Conservation (phyloP, 2,329 filamentous ascomycete genomes). For the Beauveria australis region DNA sequence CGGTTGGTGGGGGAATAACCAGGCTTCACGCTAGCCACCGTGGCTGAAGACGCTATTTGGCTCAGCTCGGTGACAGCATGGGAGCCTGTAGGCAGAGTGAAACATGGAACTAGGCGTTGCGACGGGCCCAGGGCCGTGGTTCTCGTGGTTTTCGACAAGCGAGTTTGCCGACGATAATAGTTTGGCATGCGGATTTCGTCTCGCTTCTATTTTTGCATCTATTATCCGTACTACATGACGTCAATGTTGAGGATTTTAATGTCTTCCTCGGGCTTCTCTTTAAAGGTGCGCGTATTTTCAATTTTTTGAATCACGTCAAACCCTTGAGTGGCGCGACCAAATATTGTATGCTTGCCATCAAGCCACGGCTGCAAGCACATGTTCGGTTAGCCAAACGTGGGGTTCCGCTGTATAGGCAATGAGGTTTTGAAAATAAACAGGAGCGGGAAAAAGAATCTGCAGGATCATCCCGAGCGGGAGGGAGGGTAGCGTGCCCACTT, state of each 20-base stretch:
- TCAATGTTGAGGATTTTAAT: conserved; percentile 94
- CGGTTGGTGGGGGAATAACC: conserved; percentile 3
- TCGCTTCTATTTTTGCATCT: neutral
- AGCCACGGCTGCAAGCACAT: conserved; percentile 61
- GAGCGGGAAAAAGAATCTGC: conserved; percentile 4
- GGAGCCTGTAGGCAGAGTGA: conserved; percentile 4
- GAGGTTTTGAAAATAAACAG: neutral
- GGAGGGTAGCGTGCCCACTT: conserved; percentile 27
- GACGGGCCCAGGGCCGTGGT: neutral
- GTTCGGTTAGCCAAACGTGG: conserved; percentile 17
- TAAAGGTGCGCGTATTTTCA: conserved; percentile 77
- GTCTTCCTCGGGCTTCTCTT: conserved; percentile 93
- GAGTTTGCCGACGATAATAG: conserved; percentile 3
- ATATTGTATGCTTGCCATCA: conserved; percentile 93
- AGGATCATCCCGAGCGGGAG: conserved; percentile 1
- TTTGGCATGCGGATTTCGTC: neutral
- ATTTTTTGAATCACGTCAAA: conserved; percentile 94
- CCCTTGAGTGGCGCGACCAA: conserved; percentile 81
- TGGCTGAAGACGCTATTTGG: conserved; percentile 9
- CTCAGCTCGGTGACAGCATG: conserved; percentile 10
- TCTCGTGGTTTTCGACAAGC: conserved; percentile 5
- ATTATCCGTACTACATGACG: conserved; percentile 31
- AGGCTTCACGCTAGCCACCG: conserved; percentile 9
- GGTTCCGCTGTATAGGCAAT: conserved; percentile 7
- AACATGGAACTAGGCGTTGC: conserved; percentile 5